Evolutionary conservation across 192 early-diverging fungal genomes (phyloP).

Genomic region (Spinellus fusiger): DNA sequence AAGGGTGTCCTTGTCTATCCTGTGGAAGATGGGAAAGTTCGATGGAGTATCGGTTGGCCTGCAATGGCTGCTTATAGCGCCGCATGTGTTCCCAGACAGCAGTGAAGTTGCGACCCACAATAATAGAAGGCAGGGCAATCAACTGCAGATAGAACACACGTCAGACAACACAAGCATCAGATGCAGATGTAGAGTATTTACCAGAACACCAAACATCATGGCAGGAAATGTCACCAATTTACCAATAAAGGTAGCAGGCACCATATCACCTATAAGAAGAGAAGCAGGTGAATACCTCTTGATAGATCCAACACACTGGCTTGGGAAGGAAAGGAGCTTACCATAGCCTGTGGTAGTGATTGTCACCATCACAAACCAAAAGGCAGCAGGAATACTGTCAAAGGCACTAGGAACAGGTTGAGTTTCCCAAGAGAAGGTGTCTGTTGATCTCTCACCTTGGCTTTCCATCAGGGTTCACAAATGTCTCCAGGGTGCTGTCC

Average conservation of each 20-base stretch:
- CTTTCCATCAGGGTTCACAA: conserved; percentile 60
- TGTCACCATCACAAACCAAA: conserved; percentile 74
- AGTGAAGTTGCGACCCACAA: conserved; percentile 78
- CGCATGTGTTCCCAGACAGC: conserved; percentile 76
- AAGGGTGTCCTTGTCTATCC: no score
- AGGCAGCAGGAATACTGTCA: conserved; percentile 72
- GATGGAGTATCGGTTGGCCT: no score
- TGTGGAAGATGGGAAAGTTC: no score
- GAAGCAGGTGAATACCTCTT: no score
- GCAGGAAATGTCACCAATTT: conserved; percentile 75
- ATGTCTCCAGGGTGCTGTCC: conserved; percentile 58
- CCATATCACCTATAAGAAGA: conserved; percentile 59
- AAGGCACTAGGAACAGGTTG: conserved; percentile 40
- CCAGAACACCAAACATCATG: conserved; percentile 76
- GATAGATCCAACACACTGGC: no score
- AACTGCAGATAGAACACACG: conserved; percentile 27
- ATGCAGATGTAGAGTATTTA: conserved; percentile 13
- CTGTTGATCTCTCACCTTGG: conserved; percentile 38
- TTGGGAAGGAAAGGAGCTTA: conserved; percentile 3
- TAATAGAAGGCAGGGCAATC: conserved; percentile 79
- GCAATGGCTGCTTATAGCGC: conserved; percentile 21
- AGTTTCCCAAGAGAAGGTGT: background rate
- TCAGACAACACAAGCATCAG: background rate
- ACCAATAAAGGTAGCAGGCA: conserved; percentile 73
- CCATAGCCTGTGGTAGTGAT: conserved; percentile 78